Evolutionary conservation across 192 early-diverging fungal species (phyloP).

Genomic region (Cladochytrium replicatum): DNA sequence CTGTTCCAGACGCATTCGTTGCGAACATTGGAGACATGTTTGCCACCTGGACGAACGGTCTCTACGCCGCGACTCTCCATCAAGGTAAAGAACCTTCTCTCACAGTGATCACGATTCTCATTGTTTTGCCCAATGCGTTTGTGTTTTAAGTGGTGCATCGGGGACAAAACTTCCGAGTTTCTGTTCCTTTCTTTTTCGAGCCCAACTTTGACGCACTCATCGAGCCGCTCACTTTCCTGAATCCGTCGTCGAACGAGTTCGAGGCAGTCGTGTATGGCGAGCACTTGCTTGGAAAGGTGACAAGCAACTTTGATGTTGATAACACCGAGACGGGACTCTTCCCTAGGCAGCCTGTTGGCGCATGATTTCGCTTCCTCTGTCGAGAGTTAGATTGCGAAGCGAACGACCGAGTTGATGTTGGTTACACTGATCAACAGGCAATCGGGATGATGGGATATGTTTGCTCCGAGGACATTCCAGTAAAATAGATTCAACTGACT

Average conservation of each 20-base stretch:
- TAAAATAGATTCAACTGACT: no score
- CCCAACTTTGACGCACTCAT: constrained; percentile 42
- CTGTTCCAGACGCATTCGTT: constrained; percentile 36
- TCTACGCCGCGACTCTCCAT: constrained; percentile 37
- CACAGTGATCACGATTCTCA: no score
- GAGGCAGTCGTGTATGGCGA: constrained; percentile 37
- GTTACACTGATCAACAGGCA: no score
- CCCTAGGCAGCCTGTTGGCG: no score
- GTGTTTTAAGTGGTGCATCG: constrained; percentile 43
- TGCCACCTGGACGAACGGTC: constrained; percentile 42
- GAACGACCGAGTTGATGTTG: no score
- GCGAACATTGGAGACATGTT: constrained; percentile 52
- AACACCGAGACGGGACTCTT: no score
- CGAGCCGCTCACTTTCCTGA: constrained; percentile 24
- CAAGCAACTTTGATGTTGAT: constrained; percentile 23
- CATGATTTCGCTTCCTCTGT: no score
- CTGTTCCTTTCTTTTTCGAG: constrained; percentile 41
- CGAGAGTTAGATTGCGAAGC: no score
- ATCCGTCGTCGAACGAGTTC: constrained; percentile 12
- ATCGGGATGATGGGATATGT: no score
- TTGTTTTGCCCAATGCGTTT: no score
- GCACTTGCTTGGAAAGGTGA: constrained; percentile 32
- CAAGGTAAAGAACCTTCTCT: no score
- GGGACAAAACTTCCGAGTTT: constrained; percentile 23
- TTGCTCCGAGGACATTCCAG: no score